Percentiles rank a stretch among this genome's conserved stretches.
phyloP scores from a whole-genome alignment of 2,329 filamentous ascomycete genomes.

The Claviceps lovelessii region DNA sequence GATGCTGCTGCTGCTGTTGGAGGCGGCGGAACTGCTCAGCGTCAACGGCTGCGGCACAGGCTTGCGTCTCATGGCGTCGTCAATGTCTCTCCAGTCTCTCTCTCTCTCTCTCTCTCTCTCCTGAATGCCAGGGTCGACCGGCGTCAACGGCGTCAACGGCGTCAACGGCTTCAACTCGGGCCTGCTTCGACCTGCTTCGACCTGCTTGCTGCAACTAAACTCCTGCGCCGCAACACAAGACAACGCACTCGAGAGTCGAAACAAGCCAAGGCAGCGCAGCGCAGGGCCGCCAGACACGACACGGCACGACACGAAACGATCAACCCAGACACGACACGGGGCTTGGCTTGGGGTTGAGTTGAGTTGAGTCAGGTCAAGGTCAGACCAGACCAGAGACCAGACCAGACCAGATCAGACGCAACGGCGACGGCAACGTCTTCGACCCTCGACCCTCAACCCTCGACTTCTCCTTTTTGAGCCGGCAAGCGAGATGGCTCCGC shows the following conservation, averaged over 20 bases:
- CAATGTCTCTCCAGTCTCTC: not conserved
- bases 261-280: no score
- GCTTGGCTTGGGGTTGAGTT: not conserved
- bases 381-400: no score
- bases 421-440: not conserved
- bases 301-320: no score
- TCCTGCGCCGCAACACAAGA: no score
- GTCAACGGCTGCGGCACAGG: conserved; percentile 43
- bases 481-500: not conserved
- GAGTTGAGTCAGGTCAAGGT: not conserved
- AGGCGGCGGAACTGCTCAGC: conserved; percentile 27
- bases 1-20: conserved; percentile 1
- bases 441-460: not conserved
- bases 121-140: not conserved
- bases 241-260: no score
- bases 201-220: no score
- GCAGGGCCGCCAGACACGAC: no score
- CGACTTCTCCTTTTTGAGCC: not conserved
- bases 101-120: not conserved
- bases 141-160: no score
- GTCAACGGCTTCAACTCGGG: no score
- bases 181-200: no score
- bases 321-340: not conserved
- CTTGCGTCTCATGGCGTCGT: conserved; percentile 39
- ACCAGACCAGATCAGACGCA: no score